Evolutionary conservation across 768 basidiomycete genomes (phyloP).

Genomic region (Cubamyces sp.): DNA sequence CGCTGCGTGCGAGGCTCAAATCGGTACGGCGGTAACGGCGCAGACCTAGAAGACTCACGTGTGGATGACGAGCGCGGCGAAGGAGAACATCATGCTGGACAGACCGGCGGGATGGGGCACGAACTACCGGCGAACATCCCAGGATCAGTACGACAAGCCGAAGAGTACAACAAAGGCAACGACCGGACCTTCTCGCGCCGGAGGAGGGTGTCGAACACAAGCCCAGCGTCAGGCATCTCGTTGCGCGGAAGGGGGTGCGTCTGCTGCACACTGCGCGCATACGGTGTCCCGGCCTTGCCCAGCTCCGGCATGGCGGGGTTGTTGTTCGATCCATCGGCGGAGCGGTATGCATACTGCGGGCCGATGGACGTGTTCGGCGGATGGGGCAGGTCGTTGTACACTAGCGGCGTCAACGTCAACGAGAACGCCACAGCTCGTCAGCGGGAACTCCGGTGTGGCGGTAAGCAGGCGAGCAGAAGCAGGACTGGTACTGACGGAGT

Average conservation of each 20-base stretch:
- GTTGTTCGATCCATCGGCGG: constrained; percentile 79
- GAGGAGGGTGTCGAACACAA: constrained; percentile 81
- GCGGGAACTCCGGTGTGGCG: too few species aligned
- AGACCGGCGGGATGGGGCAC: constrained; percentile 77
- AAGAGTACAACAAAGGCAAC: too few species aligned
- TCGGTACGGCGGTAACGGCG: too few species aligned
- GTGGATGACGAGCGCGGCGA: constrained; percentile 83
- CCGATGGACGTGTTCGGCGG: constrained; percentile 75
- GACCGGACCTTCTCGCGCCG: constrained; percentile 64
- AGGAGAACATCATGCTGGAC: constrained; percentile 79
- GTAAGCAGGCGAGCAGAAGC: not conserved
- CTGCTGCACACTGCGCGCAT: constrained; percentile 84
- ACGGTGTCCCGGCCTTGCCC: constrained; percentile 79
- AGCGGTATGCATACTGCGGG: constrained; percentile 63
- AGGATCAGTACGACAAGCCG: not conserved
- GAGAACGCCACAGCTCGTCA: too few species aligned
- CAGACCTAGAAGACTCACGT: constrained; percentile 42
- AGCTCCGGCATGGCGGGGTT: constrained; percentile 70
- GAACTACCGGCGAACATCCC: constrained; percentile 50
- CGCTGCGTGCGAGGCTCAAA: constrained; percentile 44
- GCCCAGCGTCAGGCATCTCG: constrained; percentile 76
- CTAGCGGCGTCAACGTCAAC: too few species aligned
- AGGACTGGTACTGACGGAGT: constrained; percentile 49
- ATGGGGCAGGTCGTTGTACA: constrained; percentile 83
- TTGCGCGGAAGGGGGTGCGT: constrained; percentile 62